Conservation (phyloP, 2,329 filamentous ascomycete species). For the Beauveria brongniartii region DNA sequence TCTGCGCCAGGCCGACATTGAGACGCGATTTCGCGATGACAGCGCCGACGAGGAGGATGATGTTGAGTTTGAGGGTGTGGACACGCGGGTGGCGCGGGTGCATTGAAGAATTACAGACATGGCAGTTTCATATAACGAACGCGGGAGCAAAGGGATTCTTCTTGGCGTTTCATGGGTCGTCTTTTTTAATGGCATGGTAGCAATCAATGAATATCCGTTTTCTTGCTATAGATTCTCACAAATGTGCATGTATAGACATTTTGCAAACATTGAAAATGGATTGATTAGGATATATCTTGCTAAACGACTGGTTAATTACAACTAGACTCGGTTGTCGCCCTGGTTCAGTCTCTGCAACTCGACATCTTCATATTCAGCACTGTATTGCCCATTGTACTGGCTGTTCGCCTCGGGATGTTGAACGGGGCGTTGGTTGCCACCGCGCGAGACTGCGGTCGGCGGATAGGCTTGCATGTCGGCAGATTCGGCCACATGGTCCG, state of each 20-base stretch:
- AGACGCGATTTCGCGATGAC: constrained; percentile 71
- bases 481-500: constrained; percentile 19
- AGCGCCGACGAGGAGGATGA: constrained; percentile 54
- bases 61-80: constrained; percentile 31
- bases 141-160: neutral
- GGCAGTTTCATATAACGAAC: neutral
- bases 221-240: neutral
- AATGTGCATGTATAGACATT: neutral
- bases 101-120: neutral
- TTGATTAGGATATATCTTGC: neutral
- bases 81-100: constrained; percentile 13
- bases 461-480: constrained; percentile 15
- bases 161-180: constrained; percentile 8
- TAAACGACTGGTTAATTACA: neutral
- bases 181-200: constrained; percentile 5
- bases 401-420: neutral
- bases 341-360: constrained; percentile 20
- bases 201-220: constrained; percentile 3
- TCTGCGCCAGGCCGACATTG: constrained; percentile 61
- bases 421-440: constrained; percentile 13
- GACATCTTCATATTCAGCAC: constrained; percentile 20
- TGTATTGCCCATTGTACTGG: constrained; percentile 3
- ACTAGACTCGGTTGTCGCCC: constrained; percentile 6
- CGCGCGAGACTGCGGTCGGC: constrained; percentile 3
- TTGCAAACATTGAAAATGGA: neutral